These are phyloP conservation scores for Dendrobium catenatum DNA, from an alignment of 106 monocot species.

Conservation along the genomic window DNA sequence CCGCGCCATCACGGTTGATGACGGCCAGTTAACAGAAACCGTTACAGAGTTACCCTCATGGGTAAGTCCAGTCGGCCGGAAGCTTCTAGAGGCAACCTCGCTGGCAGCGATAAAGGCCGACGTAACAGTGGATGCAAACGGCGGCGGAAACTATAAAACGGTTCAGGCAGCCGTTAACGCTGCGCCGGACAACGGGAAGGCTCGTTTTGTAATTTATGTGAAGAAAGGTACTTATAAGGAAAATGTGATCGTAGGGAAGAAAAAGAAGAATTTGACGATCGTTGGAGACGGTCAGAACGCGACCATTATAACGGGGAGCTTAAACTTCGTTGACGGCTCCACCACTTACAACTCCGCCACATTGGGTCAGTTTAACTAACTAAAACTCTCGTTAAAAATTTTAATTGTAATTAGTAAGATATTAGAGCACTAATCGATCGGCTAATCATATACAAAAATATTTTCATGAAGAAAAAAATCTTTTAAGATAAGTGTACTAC, in stretches of 20 bases:
- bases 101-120: background rate
- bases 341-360: constrained; percentile 35
- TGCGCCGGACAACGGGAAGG: constrained; percentile 4
- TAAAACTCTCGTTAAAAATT: background rate
- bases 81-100: constrained; percentile 11
- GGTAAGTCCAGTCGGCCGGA: constrained; percentile 12
- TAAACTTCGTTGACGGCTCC: constrained; percentile 22
- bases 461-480: too few relatives aligned
- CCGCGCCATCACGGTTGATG: constrained; percentile 5
- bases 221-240: constrained; percentile 29
- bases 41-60: constrained; percentile 17
- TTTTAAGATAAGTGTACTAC: too few relatives aligned
- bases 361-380: constrained; percentile 12
- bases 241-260: constrained; percentile 24
- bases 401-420: too few relatives aligned
- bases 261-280: constrained; percentile 30
- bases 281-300: constrained; percentile 23
- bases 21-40: background rate
- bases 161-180: constrained; percentile 23
- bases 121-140: constrained; percentile 23
- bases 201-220: constrained; percentile 22
- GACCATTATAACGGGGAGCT: constrained; percentile 32
- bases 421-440: too few relatives aligned
- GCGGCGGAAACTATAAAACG: constrained; percentile 25
- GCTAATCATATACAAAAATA: too few relatives aligned